Evolutionary conservation across 2,329 filamentous ascomycete genomes (phyloP), one percentile per base, ranked within the genome.

Genomic region (Exophiala viscosa): DNA sequence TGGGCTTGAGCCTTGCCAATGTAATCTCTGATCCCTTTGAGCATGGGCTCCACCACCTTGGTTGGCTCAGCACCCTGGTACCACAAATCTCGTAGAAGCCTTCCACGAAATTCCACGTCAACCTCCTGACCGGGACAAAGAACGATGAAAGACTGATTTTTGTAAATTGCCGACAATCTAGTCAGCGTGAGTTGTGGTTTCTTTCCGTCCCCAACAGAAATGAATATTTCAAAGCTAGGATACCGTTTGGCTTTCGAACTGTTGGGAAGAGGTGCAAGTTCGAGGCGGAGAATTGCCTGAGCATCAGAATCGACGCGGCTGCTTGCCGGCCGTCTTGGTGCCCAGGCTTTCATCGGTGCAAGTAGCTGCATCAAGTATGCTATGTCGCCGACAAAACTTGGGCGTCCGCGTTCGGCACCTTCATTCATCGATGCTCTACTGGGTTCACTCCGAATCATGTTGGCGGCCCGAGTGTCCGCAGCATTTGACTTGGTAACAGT

Each of bases 191-290:
- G 47, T 18, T 9, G 33, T 18, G 46, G 28, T 47, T 46, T 44
- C 17, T 40, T 28, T 9, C 45, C 48, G 1, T 23, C 8, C 8
- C 32, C 46, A 8, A 50, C 42, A 20, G 43, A 50, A 5, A 55
- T 36, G n/a, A 53, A 45, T 8, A 55, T 33, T 42, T 58, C 56
- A 11, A 58, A 51, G n/a, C 32, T 32, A 11, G 56, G 56, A 17
- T 14, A 47, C 10, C 15, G 13, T n/a, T 17, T 36, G 15, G 28
- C 34, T n/a, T 45, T 13, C 5, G 32, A n/a, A 11, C 14, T 9
- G 11, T 28, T 49, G 42, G 33, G 38, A 8, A 36, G 33, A 6
- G 52, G 49, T 1, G 39, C 39, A 38, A 58, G 45, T 31, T 53
- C 56, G 3, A 58, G 49, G 3, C 56, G 52, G 23, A 55, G 20